Conservation (phyloP, 2,329 filamentous ascomycete species). For the Dryadomyces quercivorus region DNA sequence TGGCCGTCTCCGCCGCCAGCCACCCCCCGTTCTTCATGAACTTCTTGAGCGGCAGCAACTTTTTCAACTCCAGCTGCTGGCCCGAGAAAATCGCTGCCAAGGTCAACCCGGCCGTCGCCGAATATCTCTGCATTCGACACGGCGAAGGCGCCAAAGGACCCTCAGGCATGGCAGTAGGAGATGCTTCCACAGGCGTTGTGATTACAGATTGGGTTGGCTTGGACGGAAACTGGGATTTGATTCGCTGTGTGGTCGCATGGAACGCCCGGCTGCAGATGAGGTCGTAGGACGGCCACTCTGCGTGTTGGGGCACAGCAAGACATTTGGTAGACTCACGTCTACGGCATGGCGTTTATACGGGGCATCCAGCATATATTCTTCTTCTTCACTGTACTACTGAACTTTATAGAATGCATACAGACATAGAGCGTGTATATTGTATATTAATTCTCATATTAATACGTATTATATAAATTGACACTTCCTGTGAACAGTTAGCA, state of each 20-base stretch:
- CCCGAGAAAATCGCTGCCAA: conserved; percentile 81
- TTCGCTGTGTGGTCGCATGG: conserved; percentile 80
- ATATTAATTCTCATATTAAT: too few species aligned
- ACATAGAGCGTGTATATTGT: not conserved
- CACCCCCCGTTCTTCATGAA: conserved; percentile 58
- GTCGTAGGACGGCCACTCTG: conserved; percentile 15
- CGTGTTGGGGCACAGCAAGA: too few species aligned
- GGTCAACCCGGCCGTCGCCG: conserved; percentile 65
- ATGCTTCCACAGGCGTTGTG: conserved; percentile 74
- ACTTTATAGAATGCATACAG: not conserved
- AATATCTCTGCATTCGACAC: conserved; percentile 48
- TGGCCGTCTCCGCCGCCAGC: conserved; percentile 30
- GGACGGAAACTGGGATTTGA: conserved; percentile 80
- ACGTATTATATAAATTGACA: not conserved
- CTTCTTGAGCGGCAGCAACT: conserved; percentile 84
- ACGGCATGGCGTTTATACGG: too few species aligned
- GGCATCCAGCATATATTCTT: not conserved
- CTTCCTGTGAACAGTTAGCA: not conserved
- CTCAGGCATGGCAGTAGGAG: conserved; percentile 41
- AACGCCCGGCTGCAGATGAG: conserved; percentile 56
- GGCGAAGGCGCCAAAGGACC: conserved; percentile 38
- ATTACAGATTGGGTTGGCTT: conserved; percentile 90
- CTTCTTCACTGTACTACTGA: not conserved
- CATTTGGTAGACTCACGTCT: too few species aligned
- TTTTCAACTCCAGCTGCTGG: conserved; percentile 88